Evolutionary conservation across 129 eudicot genomes (phyloP), one percentile per base, ranked within the genome.

Genomic region (Sambucus nigra): DNA sequence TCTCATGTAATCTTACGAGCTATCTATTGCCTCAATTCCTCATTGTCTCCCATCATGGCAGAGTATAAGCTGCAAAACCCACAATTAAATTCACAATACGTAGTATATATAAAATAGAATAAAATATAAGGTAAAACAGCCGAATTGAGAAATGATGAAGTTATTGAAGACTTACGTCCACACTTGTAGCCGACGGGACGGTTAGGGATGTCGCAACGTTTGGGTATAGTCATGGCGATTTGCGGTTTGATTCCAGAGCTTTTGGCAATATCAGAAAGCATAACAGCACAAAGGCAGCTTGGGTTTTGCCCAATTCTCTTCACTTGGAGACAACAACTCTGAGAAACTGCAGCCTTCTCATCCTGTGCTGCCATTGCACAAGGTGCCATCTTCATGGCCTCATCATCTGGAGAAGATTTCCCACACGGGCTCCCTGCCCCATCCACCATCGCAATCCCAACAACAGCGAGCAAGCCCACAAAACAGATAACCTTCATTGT

Each of bases 101-200:
- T 27, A 9, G 18, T 15, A 19, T 18, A 17, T 7, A 38, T 19
- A 15, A 14, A 25, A 5, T 5, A 13, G 5, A 26, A 41, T 0
- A 26, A 38, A 13, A 45, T 2, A 53, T 9, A 5, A 18, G 38
- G 16, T 1, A 47, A 51, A 21, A 26, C 16, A 31, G 18, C 17
- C 9, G 25, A 1, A 23, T 15, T 23, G 26, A 5, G 45, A 21
- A 41, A 52, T 11, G 16, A 0, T 38, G 4, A 19, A 64, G 7
- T 1, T 7, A 48, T 22, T 20, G 52, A n/a, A 20, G 2, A 60
- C 74, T 67, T 71, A 71, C 79, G 79, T 14, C 79, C 79, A 57
- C 87, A 75, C 19, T 80, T 71, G 53, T 63, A 71, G 53, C 87
- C 87, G 22, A 80, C 62, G 2, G 87, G 87, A 4, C 82, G 79